Base-by-base conservation (phyloP, 2,329 filamentous ascomycete species). In the Chaetothyriales sp. region DNA sequence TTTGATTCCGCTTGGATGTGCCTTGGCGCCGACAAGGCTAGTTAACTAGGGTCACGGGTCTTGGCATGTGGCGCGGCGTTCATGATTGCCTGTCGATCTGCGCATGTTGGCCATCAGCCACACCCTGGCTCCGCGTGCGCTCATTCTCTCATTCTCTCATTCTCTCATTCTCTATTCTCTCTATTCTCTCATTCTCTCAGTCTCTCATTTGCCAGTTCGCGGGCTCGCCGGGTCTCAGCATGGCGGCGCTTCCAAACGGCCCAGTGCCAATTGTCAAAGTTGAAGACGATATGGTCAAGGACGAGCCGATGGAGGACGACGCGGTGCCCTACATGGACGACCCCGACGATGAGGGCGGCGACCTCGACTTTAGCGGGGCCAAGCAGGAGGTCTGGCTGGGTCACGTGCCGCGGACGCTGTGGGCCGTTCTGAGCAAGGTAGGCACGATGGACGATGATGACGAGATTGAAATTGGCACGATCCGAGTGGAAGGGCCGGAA, bases 391-490 rank as follows among this genome's bases (percentile, higher is more conserved):
- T 79, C 28, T 94, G 87, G 73, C 75, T 94, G 48, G 83, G 86
- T 49, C 83, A 86, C 58, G 74, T 94, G 44, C 88, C 89, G 18
- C 81, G 81, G 57, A 84, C 85, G 64, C 75, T 94, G 52, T 92
- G 87, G 81, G 80, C 90, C 60, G 77, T 82, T 45, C 94, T 89
- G 86, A 71, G 72, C 25, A 76, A 82, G 59, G 69, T 94, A 13
- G 71, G 72, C 25, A 76, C 81, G 59, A 69, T 94, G 13, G 83
- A 86, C 61, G 85, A 90, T 56, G 83, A 94, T 59, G 83, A 84
- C 52, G 85, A 89, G 69, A 85, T 94, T 57, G 78, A 85, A 65
- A 79, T 94, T 57, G 88, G 88, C 45, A 90, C 81, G 28, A 74
- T 94, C 62, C 71, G 76, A 59, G 72, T 80, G 8, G 73, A 75